phyloP scores from a whole-genome alignment of 1,284 basidiomycete genomes.

The Megacollybia platyphylla region DNA sequence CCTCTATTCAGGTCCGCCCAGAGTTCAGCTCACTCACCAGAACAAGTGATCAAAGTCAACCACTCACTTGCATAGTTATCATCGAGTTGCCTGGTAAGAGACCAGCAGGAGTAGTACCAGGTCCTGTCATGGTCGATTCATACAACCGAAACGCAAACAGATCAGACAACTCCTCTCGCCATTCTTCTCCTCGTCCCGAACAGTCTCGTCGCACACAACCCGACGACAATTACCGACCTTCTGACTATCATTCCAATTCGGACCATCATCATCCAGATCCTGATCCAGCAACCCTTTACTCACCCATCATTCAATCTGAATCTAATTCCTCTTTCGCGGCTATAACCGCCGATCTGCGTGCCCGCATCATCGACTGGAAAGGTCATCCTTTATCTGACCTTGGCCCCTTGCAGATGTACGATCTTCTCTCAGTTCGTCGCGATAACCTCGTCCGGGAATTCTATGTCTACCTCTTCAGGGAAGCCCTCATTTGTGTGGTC shows the following conservation, averaged over 20 bases:
- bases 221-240: not conserved
- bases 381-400: conserved; percentile 80
- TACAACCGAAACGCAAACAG: conserved; percentile 19
- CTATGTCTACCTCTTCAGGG: conserved; percentile 91
- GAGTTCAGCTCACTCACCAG: conserved; percentile 78
- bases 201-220: conserved; percentile 2
- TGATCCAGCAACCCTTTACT: conserved; percentile 3
- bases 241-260: conserved; percentile 11
- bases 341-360: conserved; percentile 79
- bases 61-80: conserved; percentile 81
- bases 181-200: conserved; percentile 18
- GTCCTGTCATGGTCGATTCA: conserved; percentile 40
- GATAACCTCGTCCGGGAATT: conserved; percentile 83
- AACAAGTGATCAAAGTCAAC: conserved; percentile 59
- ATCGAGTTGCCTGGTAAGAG: conserved; percentile 78
- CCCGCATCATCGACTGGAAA: conserved; percentile 90
- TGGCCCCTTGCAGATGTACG: conserved; percentile 84
- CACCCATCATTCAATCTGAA: conserved; percentile 11
- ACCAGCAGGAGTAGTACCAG: conserved; percentile 38
- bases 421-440: conserved; percentile 79
- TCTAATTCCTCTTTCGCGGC: conserved; percentile 44
- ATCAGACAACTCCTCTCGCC: conserved; percentile 23
- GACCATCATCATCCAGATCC: conserved; percentile 5
- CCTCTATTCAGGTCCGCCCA: conserved; percentile 79
- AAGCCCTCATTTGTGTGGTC: conserved; percentile 91